Conservation (phyloP, 1,139 yeast genomes). For the Magnusiomyces tetraspermus region DNA sequence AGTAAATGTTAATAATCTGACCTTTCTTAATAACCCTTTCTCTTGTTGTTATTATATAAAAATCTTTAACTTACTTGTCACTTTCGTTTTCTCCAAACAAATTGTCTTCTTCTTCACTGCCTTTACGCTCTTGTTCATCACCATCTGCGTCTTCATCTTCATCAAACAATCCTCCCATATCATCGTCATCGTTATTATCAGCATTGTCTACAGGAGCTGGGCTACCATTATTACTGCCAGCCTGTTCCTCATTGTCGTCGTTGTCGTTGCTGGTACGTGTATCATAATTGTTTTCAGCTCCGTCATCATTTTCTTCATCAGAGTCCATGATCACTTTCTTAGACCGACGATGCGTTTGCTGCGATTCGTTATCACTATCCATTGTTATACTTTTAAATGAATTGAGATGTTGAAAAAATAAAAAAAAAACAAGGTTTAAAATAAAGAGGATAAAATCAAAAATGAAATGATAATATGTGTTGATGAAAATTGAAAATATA, state of each 20-base stretch:
- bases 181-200: slow-evolving; percentile 13
- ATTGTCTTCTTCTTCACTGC: slow-evolving; percentile 12
- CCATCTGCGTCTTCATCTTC: slow-evolving; percentile 15
- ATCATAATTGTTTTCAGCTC: slow-evolving; percentile 18
- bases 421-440: too few species aligned
- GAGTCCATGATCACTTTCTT: slow-evolving; percentile 12
- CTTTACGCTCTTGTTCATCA: slow-evolving; percentile 12
- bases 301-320: slow-evolving; percentile 14
- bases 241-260: slow-evolving; percentile 9
- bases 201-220: slow-evolving; percentile 17
- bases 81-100: slow-evolving; percentile 3
- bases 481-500: too few species aligned
- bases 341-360: neutral
- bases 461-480: too few species aligned
- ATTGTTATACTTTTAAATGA: slow-evolving; percentile 10
- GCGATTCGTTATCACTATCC: slow-evolving; percentile 20
- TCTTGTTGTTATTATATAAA: neutral
- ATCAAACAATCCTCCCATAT: slow-evolving; percentile 12
- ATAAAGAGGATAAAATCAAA: too few species aligned
- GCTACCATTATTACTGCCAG: slow-evolving; percentile 19
- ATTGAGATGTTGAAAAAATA: too few species aligned
- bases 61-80: slow-evolving; percentile 1
- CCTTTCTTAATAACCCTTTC: neutral
- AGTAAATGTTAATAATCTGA: neutral
- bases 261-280: slow-evolving; percentile 12